These are phyloP conservation scores for Trametes sp. DNA, from an alignment of 1,284 basidiomycete species.

Conservation along the genomic window DNA sequence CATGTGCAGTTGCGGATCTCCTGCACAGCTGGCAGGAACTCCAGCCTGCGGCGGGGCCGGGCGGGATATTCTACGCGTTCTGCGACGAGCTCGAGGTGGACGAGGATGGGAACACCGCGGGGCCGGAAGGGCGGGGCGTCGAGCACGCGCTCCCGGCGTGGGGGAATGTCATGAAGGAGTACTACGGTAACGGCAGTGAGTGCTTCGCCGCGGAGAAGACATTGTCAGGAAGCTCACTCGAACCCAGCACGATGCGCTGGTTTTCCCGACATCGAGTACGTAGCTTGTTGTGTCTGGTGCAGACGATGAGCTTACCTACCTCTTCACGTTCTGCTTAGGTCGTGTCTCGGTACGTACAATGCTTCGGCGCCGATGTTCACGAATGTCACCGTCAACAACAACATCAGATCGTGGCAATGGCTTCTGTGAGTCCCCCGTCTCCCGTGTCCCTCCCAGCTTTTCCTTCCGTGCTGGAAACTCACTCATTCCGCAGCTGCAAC, in stretches of 20 bases:
- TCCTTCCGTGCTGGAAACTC: not conserved
- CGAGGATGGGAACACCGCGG: conserved; percentile 53
- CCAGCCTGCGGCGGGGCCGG: conserved; percentile 49
- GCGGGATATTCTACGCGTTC: conserved; percentile 61
- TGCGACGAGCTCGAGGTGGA: conserved; percentile 76
- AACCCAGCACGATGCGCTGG: no score
- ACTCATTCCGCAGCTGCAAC: conserved; percentile 54
- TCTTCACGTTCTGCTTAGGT: conserved; percentile 39
- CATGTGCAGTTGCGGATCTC: no score
- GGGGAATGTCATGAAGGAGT: conserved; percentile 55
- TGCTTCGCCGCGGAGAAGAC: conserved; percentile 4
- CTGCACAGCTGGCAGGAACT: conserved; percentile 60
- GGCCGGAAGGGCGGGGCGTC: conserved; percentile 64
- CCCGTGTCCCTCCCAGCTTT: no score
- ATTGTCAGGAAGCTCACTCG: no score
- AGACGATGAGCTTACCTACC: no score
- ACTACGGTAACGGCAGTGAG: conserved; percentile 44
- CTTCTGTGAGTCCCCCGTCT: conserved; percentile 48
- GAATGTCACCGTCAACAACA: conserved; percentile 56
- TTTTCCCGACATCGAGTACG: not conserved
- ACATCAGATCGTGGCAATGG: conserved; percentile 61
- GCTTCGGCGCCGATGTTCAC: conserved; percentile 52
- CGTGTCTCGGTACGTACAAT: conserved; percentile 63
- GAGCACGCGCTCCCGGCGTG: conserved; percentile 66
- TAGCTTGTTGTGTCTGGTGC: no score